These are phyloP conservation scores for Pharnaceum exiguum DNA, from an alignment of 148 eudicot species.

Conservation along the genomic window DNA sequence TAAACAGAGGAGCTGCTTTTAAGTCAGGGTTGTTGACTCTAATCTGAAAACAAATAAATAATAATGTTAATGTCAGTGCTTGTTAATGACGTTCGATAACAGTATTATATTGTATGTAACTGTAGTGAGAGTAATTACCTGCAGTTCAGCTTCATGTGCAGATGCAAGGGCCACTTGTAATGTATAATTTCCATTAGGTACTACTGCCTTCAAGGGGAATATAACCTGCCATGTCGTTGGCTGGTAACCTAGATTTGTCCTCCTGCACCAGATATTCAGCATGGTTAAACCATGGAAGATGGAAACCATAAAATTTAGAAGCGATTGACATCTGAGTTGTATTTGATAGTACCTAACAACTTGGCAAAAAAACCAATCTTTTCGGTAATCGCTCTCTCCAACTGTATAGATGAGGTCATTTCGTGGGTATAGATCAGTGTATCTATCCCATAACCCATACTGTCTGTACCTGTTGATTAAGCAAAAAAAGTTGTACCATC, in stretches of 20 bases:
- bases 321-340: background rate
- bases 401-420: conserved; percentile 58
- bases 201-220: conserved; percentile 42
- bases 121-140: conserved; percentile 25
- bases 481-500: background rate
- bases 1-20: conserved; percentile 35
- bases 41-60: conserved; percentile 26
- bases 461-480: conserved; percentile 52
- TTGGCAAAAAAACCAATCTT: conserved; percentile 81
- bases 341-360: conserved; percentile 40
- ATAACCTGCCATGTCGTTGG: conserved; percentile 67
- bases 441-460: conserved; percentile 86
- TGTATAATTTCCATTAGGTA: conserved; percentile 30
- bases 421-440: conserved; percentile 52
- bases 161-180: conserved; percentile 70
- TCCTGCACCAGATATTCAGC: conserved; percentile 28
- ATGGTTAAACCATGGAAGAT: background rate
- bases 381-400: conserved; percentile 35
- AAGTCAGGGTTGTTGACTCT: conserved; percentile 40
- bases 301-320: background rate
- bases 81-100: too few species aligned
- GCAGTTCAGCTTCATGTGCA: conserved; percentile 59
- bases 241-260: conserved; percentile 28
- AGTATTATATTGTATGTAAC: background rate
- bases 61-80: background rate